Evolutionary conservation across 257 asterid species (phyloP), one percentile per base, ranked within the genome.

Genomic region (Orobanche coerulescens): DNA sequence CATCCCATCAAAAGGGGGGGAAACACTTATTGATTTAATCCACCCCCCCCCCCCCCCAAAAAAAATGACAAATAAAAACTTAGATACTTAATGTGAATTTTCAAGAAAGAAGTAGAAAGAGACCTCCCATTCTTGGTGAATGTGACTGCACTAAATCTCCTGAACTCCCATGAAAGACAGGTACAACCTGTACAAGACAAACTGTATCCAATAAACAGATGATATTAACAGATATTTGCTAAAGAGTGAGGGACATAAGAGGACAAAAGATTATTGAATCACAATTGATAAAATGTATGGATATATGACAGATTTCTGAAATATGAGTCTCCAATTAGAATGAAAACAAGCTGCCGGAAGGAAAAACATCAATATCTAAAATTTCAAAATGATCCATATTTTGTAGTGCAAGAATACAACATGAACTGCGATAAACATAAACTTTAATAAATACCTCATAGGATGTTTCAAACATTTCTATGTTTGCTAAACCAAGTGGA

Each of bases 91-190:
- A 26, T 2, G 11, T 60, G 8, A 15, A 30, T 8, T 47, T 58
- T 26, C 13, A 58, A 61, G n/a, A 52, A n/a, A 37, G 50, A 62
- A n/a, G 26, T 4, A 33, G 2, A 50, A 7, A 34, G 20, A 48
- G 47, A 79, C 88, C 88, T 79, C 80, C 85, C 65, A 74, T 79
- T 61, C 68, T 82, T 6, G 88, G 87, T 58, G 81, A 65, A 51
- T 56, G 79, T 8, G 94, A 72, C 68, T 71, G 76, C 20, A 80
- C 75, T 15, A 89, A 67, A 64, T 77, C 85, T 46, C 77, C 74
- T 70, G 83, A 71, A 71, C 59, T 80, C 58, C 81, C 89, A 56
- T 85, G 94, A 73, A 67, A 33, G 23, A 61, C 58, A 30, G 95
- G 89, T 34, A 82, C 78, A 71, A 84, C 97, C 97, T 89, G 84